phyloP scores from a whole-genome alignment of 352 stramenopile genomes.

The Globisporangium paddicum region DNA sequence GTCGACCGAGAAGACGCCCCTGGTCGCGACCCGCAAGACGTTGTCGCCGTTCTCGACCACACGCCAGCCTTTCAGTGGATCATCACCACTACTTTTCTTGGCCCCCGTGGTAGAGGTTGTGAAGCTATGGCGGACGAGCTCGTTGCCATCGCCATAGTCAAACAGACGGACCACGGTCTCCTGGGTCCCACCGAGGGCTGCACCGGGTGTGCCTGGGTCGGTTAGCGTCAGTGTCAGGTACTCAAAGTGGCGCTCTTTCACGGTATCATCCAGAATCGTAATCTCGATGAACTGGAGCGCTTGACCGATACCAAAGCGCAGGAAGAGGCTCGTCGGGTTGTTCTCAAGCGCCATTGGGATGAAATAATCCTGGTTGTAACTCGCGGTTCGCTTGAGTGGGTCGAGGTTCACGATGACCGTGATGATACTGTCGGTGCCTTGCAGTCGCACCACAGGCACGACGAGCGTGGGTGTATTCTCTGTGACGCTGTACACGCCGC shows the following conservation, averaged over 20 bases:
- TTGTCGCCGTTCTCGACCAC: slow-evolving; percentile 46
- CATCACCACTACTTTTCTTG: not conserved
- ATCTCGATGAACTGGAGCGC: slow-evolving; percentile 37
- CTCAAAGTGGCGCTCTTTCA: slow-evolving; percentile 50
- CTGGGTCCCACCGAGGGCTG: slow-evolving; percentile 27
- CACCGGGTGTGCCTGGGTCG: slow-evolving; percentile 18
- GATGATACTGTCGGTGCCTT: slow-evolving; percentile 38
- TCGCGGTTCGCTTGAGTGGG: slow-evolving; percentile 24
- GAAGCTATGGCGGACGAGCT: slow-evolving; percentile 31
- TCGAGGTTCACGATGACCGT: slow-evolving; percentile 40
- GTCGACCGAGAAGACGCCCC: slow-evolving; percentile 54
- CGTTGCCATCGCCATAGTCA: slow-evolving; percentile 41
- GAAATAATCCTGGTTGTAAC: slow-evolving; percentile 32
- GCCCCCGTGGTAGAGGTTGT: not conserved
- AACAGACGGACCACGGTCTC: slow-evolving; percentile 48
- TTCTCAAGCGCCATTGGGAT: slow-evolving; percentile 23
- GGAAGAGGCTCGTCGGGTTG: slow-evolving; percentile 18
- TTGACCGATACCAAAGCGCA: slow-evolving; percentile 56
- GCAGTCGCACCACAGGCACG: slow-evolving; percentile 45
- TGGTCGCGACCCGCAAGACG: slow-evolving; percentile 39
- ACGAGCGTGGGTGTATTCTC: slow-evolving; percentile 38
- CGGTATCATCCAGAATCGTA: slow-evolving; percentile 37
- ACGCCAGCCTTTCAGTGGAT: slow-evolving; percentile 26
- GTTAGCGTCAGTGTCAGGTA: slow-evolving; percentile 35
- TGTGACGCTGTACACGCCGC: slow-evolving; percentile 47